Conservation (phyloP, 1,139 yeast species). For the Diutina pseudorugosa region DNA sequence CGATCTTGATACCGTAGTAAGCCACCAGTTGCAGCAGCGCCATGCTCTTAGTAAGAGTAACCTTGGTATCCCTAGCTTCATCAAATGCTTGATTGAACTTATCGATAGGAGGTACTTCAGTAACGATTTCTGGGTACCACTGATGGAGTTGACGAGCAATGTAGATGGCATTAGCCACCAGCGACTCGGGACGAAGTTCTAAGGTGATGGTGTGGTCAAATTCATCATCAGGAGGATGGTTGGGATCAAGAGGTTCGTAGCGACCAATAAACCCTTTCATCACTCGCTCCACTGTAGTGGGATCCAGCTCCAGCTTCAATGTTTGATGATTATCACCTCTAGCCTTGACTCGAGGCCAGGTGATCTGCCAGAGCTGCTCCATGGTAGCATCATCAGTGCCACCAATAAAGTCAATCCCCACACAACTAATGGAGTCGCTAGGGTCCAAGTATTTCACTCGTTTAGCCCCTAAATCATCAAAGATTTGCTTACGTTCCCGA, state of each 20-base stretch:
- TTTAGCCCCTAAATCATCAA: conserved; percentile 36
- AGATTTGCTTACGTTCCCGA: conserved; percentile 57
- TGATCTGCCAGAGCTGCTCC: conserved; percentile 31
- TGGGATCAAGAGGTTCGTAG: conserved; percentile 44
- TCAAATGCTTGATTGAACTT: conserved; percentile 30
- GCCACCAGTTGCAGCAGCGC: not conserved
- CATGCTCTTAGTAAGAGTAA: conserved; percentile 32
- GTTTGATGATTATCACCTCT: conserved; percentile 92
- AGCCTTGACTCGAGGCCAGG: conserved; percentile 43
- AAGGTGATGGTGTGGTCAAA: conserved; percentile 8
- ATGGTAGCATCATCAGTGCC: conserved; percentile 13
- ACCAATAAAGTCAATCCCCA: conserved; percentile 56
- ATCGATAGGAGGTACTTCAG: conserved; percentile 8
- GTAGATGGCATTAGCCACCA: conserved; percentile 6
- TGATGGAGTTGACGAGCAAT: not conserved
- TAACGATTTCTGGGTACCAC: not conserved
- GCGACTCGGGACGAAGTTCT: conserved; percentile 6
- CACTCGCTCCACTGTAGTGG: conserved; percentile 37
- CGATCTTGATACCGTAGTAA: conserved; percentile 20
- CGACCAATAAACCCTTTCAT: conserved; percentile 65
- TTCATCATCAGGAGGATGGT: conserved; percentile 7
- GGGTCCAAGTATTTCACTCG: conserved; percentile 25
- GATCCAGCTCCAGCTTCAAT: conserved; percentile 41
- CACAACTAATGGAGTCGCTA: conserved; percentile 26
- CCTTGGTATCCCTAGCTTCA: conserved; percentile 39